Conservation (phyloP, 495 filamentous ascomycete genomes). For the Bombardia bombarda region DNA sequence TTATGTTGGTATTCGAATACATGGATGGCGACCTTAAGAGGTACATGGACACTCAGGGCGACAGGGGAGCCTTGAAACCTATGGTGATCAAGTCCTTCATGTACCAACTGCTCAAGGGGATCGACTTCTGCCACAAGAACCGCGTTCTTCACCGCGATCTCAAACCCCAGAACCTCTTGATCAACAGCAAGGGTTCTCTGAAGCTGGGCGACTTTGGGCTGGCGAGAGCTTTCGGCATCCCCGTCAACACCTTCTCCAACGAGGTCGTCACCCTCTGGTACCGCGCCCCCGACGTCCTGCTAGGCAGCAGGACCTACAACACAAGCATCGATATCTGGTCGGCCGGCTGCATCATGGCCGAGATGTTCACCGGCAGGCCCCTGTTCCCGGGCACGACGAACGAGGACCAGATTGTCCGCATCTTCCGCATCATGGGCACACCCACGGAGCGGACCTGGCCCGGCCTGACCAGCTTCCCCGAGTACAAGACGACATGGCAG, state of each 20-base stretch:
- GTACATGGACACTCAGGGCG: slow-evolving; percentile 90
- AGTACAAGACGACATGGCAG: slow-evolving; percentile 91
- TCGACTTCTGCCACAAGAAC: slow-evolving; percentile 96
- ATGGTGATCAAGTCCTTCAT: slow-evolving; percentile 93
- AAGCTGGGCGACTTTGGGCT: slow-evolving; percentile 96
- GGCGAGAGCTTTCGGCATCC: slow-evolving; percentile 89
- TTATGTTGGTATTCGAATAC: slow-evolving; percentile 98
- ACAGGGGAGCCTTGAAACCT: slow-evolving; percentile 75
- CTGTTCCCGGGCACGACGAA: slow-evolving; percentile 94
- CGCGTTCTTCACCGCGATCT: slow-evolving; percentile 91
- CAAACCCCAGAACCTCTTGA: slow-evolving; percentile 91
- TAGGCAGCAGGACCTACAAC: slow-evolving; percentile 88
- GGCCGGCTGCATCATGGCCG: slow-evolving; percentile 96
- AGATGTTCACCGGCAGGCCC: slow-evolving; percentile 91
- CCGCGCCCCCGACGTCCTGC: slow-evolving; percentile 84
- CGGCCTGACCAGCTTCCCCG: slow-evolving; percentile 78
- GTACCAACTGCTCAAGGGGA: slow-evolving; percentile 88
- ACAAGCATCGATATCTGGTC: slow-evolving; percentile 98
- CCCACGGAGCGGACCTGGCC: slow-evolving; percentile 91
- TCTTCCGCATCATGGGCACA: slow-evolving; percentile 96
- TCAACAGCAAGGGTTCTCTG: slow-evolving; percentile 82
- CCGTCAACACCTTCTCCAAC: slow-evolving; percentile 97
- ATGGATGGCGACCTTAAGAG: slow-evolving; percentile 99
- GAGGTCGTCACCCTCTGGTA: slow-evolving; percentile 98
- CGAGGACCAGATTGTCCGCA: slow-evolving; percentile 89